Base-by-base conservation (phyloP, 208 protist genomes). In the Blastocrithidia nonstop region DNA sequence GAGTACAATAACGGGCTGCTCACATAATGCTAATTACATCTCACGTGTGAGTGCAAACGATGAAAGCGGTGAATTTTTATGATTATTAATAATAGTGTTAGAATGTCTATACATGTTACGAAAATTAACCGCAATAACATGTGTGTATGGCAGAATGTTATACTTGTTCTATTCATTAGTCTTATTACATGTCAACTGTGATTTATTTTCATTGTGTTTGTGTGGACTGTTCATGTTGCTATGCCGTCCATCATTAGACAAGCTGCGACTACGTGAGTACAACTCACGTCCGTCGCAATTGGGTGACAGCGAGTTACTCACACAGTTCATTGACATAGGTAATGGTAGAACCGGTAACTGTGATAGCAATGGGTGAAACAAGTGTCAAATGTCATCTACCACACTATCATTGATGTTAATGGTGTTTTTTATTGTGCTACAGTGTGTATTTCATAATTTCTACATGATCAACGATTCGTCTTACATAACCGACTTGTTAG, bases 301-400 rank as follows among this genome's bases (percentile, higher is more conserved):
- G 11, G 26, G 41, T 46, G 15, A 44, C 31, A 26, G 26, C 24
- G 1, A 31, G 6, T 11, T 25, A 9, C 22, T 9, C 6, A 20
- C 22, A 46, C 17, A 41, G 3, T 25, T 50, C 45, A 1, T 40
- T 27, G 40, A 40, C 17, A 41, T 54, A 9, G 22, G n/a, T n/a
- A 74, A 48, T 3, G 71, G 57, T 41, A 69, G 44, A 22, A 81
- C 29, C 16, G 58, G 50, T 21, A 71, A 37, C 6, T 49, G 20
- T 8, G 45, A 37, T 23, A 83, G 52, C 31, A 84, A 48, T 1
- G 71, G 61, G 6, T 58, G 61, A 52, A 84, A 88, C 20, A 83
- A 40, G 15, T 58, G 54, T 74, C 79, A 88, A 65, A 88, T 69
- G 38, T 75, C 59, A 29, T 63, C 49, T 13, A 88, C 73, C 26